A percentile compares a stretch with the other conserved stretches of the same genome.
Conservation (phyloP, 306 rosid genomes). For the Calophaca sinica region DNA sequence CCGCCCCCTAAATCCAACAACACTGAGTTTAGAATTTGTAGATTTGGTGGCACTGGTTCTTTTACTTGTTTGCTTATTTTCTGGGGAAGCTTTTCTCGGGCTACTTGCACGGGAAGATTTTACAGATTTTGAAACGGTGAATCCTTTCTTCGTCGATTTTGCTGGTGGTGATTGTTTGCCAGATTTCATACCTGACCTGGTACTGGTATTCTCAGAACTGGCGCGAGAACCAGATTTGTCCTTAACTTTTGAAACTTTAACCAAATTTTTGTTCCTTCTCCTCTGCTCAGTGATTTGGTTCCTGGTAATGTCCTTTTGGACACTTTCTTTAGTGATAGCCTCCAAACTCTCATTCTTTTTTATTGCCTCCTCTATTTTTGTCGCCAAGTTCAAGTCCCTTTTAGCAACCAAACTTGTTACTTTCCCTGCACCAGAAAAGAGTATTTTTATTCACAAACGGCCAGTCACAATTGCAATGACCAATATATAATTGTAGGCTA, state of each 20-base stretch:
- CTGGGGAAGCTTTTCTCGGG: slow-evolving; percentile 45
- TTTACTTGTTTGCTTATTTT: slow-evolving; percentile 30
- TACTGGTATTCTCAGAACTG: slow-evolving; percentile 42
- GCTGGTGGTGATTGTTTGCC: slow-evolving; percentile 47
- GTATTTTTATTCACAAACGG: slow-evolving; percentile 19
- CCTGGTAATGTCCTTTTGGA: slow-evolving; percentile 71
- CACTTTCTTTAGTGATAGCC: slow-evolving; percentile 69
- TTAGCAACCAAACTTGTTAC: slow-evolving; percentile 90
- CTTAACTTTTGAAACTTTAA: slow-evolving; percentile 57
- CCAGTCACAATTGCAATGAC: slow-evolving; percentile 10
- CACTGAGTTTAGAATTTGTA: slow-evolving; percentile 65
- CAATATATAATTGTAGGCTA: slow-evolving; percentile 28
- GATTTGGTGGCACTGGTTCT: slow-evolving; percentile 52
- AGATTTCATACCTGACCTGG: slow-evolving; percentile 41
- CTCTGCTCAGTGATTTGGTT: slow-evolving; percentile 65
- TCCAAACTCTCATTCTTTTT: slow-evolving; percentile 93
- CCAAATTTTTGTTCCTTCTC: slow-evolving; percentile 54
- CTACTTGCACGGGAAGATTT: slow-evolving; percentile 51
- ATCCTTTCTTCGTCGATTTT: slow-evolving; percentile 52
- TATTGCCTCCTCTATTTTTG: slow-evolving; percentile 88
- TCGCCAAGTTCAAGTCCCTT: slow-evolving; percentile 69
- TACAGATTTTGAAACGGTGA: slow-evolving; percentile 46
- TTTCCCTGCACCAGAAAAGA: slow-evolving; percentile 67
- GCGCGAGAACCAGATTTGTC: slow-evolving; percentile 47
- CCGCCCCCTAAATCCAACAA: slow-evolving; percentile 90